phyloP scores from a whole-genome alignment of 805 yeast species.

The Ogataea haglerorum region DNA sequence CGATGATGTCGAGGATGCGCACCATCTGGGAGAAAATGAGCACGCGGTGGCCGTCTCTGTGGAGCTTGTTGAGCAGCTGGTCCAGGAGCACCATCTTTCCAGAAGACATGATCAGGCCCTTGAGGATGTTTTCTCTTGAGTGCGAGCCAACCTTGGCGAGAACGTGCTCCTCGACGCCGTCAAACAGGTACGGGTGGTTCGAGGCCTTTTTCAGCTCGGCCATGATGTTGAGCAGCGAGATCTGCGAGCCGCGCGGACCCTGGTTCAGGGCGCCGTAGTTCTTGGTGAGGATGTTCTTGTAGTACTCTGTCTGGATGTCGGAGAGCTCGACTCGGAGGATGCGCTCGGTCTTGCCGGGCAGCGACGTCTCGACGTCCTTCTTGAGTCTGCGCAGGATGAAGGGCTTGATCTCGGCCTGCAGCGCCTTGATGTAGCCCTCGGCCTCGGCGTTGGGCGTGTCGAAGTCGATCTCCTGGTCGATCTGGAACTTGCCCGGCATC shows the following conservation, averaged over 20 bases:
- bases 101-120: conserved; percentile 94
- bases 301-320: conserved; percentile 92
- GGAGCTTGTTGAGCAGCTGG: conserved; percentile 76
- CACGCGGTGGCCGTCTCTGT: conserved; percentile 94
- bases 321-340: conserved; percentile 93
- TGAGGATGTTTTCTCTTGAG: conserved; percentile 73
- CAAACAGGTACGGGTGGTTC: conserved; percentile 94
- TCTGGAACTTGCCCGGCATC: conserved; percentile 90
- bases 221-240: conserved; percentile 88
- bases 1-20: conserved; percentile 88
- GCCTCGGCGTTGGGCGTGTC: conserved; percentile 85
- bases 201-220: conserved; percentile 95
- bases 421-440: conserved; percentile 80
- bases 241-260: conserved; percentile 75
- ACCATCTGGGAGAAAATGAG: conserved; percentile 97
- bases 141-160: conserved; percentile 55
- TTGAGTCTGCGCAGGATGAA: conserved; percentile 89
- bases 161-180: conserved; percentile 84
- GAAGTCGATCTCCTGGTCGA: conserved; percentile 94
- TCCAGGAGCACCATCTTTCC: conserved; percentile 98
- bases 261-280: conserved; percentile 89
- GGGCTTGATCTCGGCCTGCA: conserved; percentile 85
- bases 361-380: conserved; percentile 94
- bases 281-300: conserved; percentile 87
- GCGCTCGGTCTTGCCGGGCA: conserved; percentile 94